Conservation (phyloP, 192 early-diverging fungal genomes). For the Thamnidium elegans region DNA sequence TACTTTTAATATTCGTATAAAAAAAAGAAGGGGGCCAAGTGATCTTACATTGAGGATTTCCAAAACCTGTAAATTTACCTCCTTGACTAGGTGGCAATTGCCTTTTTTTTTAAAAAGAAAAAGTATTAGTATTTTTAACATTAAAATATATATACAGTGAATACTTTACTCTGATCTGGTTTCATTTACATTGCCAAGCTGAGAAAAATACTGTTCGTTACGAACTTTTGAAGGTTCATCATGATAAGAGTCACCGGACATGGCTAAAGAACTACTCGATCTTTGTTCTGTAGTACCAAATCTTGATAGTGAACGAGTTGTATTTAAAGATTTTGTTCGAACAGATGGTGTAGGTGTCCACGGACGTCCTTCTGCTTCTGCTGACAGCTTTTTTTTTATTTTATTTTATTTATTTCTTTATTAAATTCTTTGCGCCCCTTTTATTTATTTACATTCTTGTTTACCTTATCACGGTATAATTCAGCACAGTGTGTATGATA, state of each 20-base stretch:
- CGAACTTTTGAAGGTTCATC: not conserved
- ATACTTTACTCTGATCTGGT: slow-evolving; percentile 44
- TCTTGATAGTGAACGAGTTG: slow-evolving; percentile 17
- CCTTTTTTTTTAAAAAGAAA: not conserved
- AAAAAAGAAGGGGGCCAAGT: not conserved
- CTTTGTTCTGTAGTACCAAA: not conserved
- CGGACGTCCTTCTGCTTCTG: slow-evolving; percentile 54
- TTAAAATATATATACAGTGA: not conserved
- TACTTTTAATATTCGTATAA: not conserved
- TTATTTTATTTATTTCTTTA: not conserved
- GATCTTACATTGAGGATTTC: slow-evolving; percentile 48
- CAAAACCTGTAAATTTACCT: slow-evolving; percentile 75
- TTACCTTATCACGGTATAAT: slow-evolving; percentile 87
- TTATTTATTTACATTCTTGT: not conserved
- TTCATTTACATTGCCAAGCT: slow-evolving; percentile 57
- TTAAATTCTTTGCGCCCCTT: not conserved
- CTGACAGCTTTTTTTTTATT: slow-evolving; percentile 48
- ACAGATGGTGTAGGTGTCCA: slow-evolving; percentile 45
- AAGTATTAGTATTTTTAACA: not conserved
- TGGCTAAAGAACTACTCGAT: slow-evolving; percentile 2
- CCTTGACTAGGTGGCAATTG: slow-evolving; percentile 67
- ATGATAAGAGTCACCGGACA: not conserved
- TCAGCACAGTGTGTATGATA: slow-evolving; percentile 84
- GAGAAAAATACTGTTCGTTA: slow-evolving; percentile 80
- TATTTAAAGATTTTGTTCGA: slow-evolving; percentile 16